A percentile compares a stretch with the other conserved stretches of the same genome.
phyloP scores from a whole-genome alignment of 1,284 basidiomycete species.

The Stereum hirsutum region DNA sequence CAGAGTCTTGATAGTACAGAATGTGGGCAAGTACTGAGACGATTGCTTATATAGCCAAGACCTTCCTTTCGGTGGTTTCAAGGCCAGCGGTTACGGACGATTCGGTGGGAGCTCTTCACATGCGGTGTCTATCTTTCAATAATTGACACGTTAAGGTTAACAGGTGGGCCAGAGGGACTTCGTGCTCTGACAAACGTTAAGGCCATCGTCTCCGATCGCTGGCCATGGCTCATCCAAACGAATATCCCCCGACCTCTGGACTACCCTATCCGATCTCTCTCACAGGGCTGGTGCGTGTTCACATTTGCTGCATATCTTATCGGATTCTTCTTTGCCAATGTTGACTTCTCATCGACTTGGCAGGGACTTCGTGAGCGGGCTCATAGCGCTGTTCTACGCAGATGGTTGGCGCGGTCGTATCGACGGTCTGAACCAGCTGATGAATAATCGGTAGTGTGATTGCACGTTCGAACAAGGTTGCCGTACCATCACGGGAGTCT shows the following conservation, averaged over 20 bases:
- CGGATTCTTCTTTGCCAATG: conserved; percentile 7
- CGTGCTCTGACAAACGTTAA: conserved; percentile 82
- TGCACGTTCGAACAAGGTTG: too few species aligned
- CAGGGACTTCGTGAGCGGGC: conserved; percentile 74
- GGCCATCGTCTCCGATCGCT: conserved; percentile 78
- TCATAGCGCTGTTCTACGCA: conserved; percentile 70
- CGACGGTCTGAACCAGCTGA: conserved; percentile 15
- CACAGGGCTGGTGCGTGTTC: conserved; percentile 69
- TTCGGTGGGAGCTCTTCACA: conserved; percentile 48
- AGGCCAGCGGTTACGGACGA: conserved; percentile 83
- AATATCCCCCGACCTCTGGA: conserved; percentile 80
- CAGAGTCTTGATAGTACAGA: too few species aligned
- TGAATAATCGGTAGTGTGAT: too few species aligned
- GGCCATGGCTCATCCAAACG: conserved; percentile 78
- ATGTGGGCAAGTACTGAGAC: too few species aligned
- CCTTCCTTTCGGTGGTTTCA: conserved; percentile 89
- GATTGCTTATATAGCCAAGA: conserved; percentile 90
- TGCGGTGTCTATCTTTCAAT: conserved; percentile 7
- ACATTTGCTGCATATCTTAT: conserved; percentile 17
- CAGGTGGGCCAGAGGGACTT: conserved; percentile 88
- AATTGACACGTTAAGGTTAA: neutral
- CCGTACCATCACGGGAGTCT: too few species aligned
- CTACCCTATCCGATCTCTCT: conserved; percentile 78
- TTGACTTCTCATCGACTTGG: conserved; percentile 10
- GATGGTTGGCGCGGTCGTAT: conserved; percentile 58